Base-by-base conservation (phyloP, 495 filamentous ascomycete genomes). In the Podospora appendiculata region DNA sequence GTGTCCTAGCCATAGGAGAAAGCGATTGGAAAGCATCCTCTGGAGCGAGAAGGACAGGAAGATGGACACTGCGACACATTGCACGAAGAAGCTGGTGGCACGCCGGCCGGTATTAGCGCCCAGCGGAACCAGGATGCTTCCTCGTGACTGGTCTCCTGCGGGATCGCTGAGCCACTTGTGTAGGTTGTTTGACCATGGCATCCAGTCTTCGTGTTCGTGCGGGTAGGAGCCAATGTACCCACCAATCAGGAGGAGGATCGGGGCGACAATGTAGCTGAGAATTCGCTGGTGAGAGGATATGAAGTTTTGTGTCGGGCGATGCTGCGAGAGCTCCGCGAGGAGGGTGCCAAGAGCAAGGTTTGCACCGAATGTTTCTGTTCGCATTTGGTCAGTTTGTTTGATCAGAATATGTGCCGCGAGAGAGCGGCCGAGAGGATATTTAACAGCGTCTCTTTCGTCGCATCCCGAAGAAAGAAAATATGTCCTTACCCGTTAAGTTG, bases 1-100 rank as follows among this genome's bases (percentile, higher is more conserved):
- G 57, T 80, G 79, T 13, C 83, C 83, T 16, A 85, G 69, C 82
- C 81, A 85, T 52, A 84, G 76, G 6, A 87, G 70, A 6, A 77
- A 60, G 13, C 71, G 69, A 61, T 77, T 77, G 6, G 80, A 76
- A 7, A 87, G 72, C 34, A 78, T 62, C 18, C 72, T 70, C 54
- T 84, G 79, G 18, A 79, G 64, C 7, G 67, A 57, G 4, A 77
- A 79, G 2, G 79, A 81, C 41, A 86, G 67, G 58, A 78, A 79
- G 56, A 83, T 74, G 25, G 69, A 68, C 25, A 72, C 53, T n/a
- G 79, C 75, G 43, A 76, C 63, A 48, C 77, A 79, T 48, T 78
- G 66, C 34, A 87, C 61, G 52, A 81, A 76, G 48, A 82, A 69
- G 10, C 78, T 79, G 10, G 70, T 60, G 40, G 64, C 62, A 18